A percentile compares a stretch with the other conserved stretches of the same genome.
These are phyloP conservation scores for Clonostachys rosea DNA, from an alignment of 2,329 filamentous ascomycete genomes.

Conservation along the genomic window DNA sequence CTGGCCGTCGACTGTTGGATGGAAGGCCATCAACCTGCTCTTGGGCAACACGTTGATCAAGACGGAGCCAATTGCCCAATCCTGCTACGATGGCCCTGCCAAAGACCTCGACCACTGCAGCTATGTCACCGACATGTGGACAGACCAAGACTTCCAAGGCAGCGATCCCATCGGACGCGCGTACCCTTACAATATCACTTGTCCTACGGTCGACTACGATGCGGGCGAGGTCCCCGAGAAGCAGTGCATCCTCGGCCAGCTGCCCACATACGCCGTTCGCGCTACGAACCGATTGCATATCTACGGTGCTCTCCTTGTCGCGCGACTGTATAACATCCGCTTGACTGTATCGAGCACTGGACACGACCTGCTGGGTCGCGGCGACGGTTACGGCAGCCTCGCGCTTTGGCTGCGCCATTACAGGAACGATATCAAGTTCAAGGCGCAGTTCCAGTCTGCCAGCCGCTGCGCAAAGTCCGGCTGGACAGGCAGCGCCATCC, in stretches of 20 bases:
- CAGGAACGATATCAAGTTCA: constrained; percentile 19
- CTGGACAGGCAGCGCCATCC: constrained; percentile 25
- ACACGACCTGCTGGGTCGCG: constrained; percentile 31
- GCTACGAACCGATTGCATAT: constrained; percentile 10
- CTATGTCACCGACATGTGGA: constrained; percentile 12
- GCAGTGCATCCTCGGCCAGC: constrained; percentile 10
- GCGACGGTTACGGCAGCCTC: constrained; percentile 21
- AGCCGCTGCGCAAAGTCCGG: constrained; percentile 12
- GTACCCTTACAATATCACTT: constrained; percentile 19
- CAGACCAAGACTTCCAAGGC: constrained; percentile 15
- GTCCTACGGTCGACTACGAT: constrained; percentile 14
- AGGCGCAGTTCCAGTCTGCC: constrained; percentile 11
- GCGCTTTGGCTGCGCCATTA: constrained; percentile 23
- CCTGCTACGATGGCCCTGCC: constrained; percentile 13
- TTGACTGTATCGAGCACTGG: constrained; percentile 36
- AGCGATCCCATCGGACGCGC: constrained; percentile 13
- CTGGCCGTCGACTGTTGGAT: constrained; percentile 10
- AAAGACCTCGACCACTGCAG: constrained; percentile 11
- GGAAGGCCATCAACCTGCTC: constrained; percentile 8
- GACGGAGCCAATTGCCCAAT: constrained; percentile 13
- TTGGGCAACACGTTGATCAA: constrained; percentile 13
- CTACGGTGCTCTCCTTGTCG: constrained; percentile 34
- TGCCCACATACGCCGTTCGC: constrained; percentile 15
- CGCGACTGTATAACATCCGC: constrained; percentile 24
- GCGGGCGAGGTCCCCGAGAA: constrained; percentile 4